These are phyloP conservation scores for Ganoderma lucidum DNA, from an alignment of 1,284 basidiomycete genomes.

Conservation along the genomic window DNA sequence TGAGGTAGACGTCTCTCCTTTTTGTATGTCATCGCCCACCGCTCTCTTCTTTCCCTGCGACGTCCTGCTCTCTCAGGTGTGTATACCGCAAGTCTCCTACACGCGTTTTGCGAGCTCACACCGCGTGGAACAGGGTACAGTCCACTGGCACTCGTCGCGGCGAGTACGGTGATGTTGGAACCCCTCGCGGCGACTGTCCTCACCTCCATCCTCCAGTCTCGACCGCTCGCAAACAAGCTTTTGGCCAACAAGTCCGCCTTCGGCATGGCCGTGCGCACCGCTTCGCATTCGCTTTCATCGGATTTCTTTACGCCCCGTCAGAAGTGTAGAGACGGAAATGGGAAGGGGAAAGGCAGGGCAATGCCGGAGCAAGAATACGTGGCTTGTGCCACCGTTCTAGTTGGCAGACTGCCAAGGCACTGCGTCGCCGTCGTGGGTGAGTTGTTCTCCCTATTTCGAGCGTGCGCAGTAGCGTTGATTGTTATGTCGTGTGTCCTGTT, in stretches of 20 bases:
- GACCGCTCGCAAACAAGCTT: slow-evolving; percentile 44
- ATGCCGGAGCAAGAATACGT: slow-evolving; percentile 40
- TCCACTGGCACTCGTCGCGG: slow-evolving; percentile 44
- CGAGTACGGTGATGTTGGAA: slow-evolving; percentile 54
- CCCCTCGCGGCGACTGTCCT: slow-evolving; percentile 59
- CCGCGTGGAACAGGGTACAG: slow-evolving; percentile 24
- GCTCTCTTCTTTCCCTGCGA: slow-evolving; percentile 21
- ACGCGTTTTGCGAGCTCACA: slow-evolving; percentile 12
- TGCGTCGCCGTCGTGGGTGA: slow-evolving; percentile 19
- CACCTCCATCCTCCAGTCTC: slow-evolving; percentile 57
- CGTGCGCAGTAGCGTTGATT: slow-evolving; percentile 14
- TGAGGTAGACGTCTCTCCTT: slow-evolving; percentile 22
- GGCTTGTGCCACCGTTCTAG: slow-evolving; percentile 20
- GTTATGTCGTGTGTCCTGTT: slow-evolving; percentile 9
- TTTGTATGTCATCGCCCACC: slow-evolving; percentile 34
- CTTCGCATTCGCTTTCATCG: slow-evolving; percentile 43
- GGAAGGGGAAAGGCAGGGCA: slow-evolving; percentile 66
- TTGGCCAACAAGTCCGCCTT: slow-evolving; percentile 33
- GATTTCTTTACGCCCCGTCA: slow-evolving; percentile 66
- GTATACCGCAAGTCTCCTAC: slow-evolving; percentile 1
- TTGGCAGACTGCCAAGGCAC: slow-evolving; percentile 9
- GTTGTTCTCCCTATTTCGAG: slow-evolving; percentile 15
- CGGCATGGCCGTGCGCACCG: slow-evolving; percentile 36
- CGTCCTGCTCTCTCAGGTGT: slow-evolving; percentile 31
- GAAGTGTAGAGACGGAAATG: slow-evolving; percentile 56